phyloP scores from a whole-genome alignment of 768 basidiomycete genomes.

The Xerocomellus intermedius region DNA sequence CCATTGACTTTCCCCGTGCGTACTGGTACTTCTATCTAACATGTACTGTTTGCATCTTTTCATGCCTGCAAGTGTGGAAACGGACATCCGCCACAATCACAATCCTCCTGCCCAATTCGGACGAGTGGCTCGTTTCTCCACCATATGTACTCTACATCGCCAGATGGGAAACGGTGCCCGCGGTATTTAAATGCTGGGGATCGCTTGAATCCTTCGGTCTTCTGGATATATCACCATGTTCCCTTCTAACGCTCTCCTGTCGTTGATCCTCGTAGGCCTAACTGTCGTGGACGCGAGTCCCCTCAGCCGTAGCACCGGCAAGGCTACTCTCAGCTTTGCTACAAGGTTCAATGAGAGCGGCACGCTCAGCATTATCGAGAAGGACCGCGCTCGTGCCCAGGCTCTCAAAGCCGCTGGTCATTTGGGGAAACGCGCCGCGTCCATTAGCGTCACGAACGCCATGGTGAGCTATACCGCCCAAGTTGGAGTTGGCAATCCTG shows the following conservation, averaged over 20 bases:
- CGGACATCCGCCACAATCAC: neutral
- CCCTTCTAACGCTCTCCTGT: constrained; percentile 5
- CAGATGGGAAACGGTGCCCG: neutral
- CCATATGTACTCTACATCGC: neutral
- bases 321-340: constrained; percentile 12
- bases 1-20: neutral
- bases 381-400: constrained; percentile 22
- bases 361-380: constrained; percentile 10
- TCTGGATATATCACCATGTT: constrained; percentile 7
- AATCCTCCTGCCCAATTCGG: neutral
- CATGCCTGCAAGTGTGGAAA: neutral
- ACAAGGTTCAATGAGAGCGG: constrained; percentile 11
- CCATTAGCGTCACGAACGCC: constrained; percentile 18
- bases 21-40: neutral
- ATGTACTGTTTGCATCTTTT: neutral
- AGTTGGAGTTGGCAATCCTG: constrained; percentile 27
- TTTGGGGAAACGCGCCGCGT: constrained; percentile 3
- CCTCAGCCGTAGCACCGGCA: constrained; percentile 2
- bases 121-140: too few relatives aligned
- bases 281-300: constrained; percentile 14
- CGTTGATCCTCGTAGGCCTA: constrained; percentile 9
- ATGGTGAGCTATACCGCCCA: constrained; percentile 26
- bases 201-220: too few relatives aligned
- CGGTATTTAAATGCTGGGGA: neutral
- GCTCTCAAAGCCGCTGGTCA: neutral